Base-by-base conservation (phyloP, 257 asterid species). In the Rauvolfia tetraphylla region DNA sequence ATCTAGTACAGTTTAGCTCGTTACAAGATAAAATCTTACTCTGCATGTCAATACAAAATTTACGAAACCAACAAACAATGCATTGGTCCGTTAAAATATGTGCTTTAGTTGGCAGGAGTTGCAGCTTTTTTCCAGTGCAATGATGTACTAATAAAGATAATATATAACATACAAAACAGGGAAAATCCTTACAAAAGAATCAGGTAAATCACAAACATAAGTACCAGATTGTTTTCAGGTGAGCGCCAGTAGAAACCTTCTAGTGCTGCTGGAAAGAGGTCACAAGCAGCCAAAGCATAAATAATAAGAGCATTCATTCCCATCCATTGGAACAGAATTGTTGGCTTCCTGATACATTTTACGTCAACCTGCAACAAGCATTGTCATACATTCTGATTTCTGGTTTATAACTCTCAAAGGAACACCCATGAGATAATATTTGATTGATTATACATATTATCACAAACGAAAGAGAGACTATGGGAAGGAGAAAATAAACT, bases 281-380 rank as follows among this genome's bases (percentile, higher is more conserved):
- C 93, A 63, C 96, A 89, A 71, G 98, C 99, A 81, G 96, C 96
- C 75, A 95, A 87, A 68, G 93, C 98, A 85, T 95, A 92, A 65
- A 92, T 80, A 44, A 92, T 80, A 53, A 95, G 88, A 25, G 98
- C 98, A 82, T 95, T 92, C 97, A 91, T 90, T 76, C 99, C 99
- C 97, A 91, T 92, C 98, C 98, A 95, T 82, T 95, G 93, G 81
- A 95, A 87, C 74, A 90, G 66, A 71, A 84, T 54, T 14, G 85
- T 83, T 27, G 98, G 96, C 84, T 84, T 91, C 67, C 84, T 83
- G 54, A 92, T 80, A 84, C 83, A 49, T 84, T 83, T 89, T 59
- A 84, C 66, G 81, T 95, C 98, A 33, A 90, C 97, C 98, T 95
- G 90, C 82, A 83, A 61, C 80, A 74, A 38, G 49, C 31, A 71